Percentiles rank a stretch among this genome's conserved stretches.
phyloP scores from a whole-genome alignment of 164 flowering plant genomes.

The Platanus orientalis region DNA sequence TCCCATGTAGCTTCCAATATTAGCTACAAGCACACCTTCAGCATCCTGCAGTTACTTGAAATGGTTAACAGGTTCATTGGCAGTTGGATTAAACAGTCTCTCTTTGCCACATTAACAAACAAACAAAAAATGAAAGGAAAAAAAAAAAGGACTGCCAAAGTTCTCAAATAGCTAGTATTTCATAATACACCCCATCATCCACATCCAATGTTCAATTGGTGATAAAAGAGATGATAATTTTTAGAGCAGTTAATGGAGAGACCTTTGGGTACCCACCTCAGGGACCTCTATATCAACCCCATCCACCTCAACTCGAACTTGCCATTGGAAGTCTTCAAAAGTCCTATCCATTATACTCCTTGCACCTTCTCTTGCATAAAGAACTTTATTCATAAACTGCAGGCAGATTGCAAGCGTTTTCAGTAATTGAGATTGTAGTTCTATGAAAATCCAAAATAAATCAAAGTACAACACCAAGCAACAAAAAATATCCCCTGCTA shows the following conservation, averaged over 20 bases:
- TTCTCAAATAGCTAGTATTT: neutral
- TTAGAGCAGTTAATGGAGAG: neutral
- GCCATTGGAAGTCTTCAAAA: conserved; percentile 92
- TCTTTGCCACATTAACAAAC: too few relatives aligned
- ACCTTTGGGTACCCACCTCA: conserved; percentile 49
- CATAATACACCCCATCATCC: neutral
- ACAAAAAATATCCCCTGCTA: neutral
- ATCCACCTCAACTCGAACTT: conserved; percentile 89
- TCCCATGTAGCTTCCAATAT: conserved; percentile 99
- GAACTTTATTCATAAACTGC: conserved; percentile 82
- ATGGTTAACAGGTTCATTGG: too few relatives aligned
- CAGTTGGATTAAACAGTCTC: too few relatives aligned
- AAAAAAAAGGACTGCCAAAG: too few relatives aligned
- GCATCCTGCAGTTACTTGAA: conserved; percentile 57
- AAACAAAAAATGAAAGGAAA: too few relatives aligned
- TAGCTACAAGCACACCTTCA: conserved; percentile 95
- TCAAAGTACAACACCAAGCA: neutral
- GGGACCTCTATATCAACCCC: conserved; percentile 93
- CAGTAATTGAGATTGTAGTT: neutral
- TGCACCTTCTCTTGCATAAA: conserved; percentile 98
- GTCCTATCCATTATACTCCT: conserved; percentile 13
- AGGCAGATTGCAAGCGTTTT: conserved; percentile 17
- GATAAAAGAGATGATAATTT: neutral
- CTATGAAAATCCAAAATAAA: neutral
- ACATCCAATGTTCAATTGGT: neutral